Evolutionary conservation across 495 filamentous ascomycete species (phyloP), one percentile per base, ranked within the genome.

Genomic region (Aspergillus sparsus): DNA sequence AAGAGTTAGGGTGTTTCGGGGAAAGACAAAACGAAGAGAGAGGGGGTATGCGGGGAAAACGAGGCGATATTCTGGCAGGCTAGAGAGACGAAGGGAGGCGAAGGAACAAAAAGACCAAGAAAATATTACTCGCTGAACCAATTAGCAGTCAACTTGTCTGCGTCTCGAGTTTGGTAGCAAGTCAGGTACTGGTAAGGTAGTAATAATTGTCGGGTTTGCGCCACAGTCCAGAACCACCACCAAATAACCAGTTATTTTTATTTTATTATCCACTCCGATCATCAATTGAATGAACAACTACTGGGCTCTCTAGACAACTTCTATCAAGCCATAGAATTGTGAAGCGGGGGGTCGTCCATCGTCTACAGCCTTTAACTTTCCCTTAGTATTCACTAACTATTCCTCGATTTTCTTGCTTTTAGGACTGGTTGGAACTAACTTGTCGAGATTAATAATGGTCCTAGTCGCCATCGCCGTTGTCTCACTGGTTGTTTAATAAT

Each of bases 31-130:
- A 34, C 27, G 42, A 16, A 21, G 39, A 52, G 16, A 51, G 51
- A 51, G 7, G 2, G 18, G 7, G 50, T 27, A 60, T 66, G 60
- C 64, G 47, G 53, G 54, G 57, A 60, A 63, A 53, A 53, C 37
- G 39, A 49, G 60, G 45, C 60, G 47, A 54, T 47, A 41, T 47
- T 9, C 50, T 52, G 16, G 49, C 21, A 56, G 47, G 35, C 49
- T 39, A 32, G 34, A 51, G 39, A 55, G n/a, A 42, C 36, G 41
- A 53, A 54, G 60, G 41, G 58, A 62, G 49, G 53, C 62, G 60
- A 65, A 45, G 53, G 53, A 42, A 46, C 53, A 46, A 46, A 45
- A 36, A 31, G 15, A 32, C 12, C 13, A 8, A 12, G 31, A 12
- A 11, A 33, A 13, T 33, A 31, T 46, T 16, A 8, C 42, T 16